phyloP scores from a whole-genome alignment of 495 filamentous ascomycete species.

The Cryomyces minteri region DNA sequence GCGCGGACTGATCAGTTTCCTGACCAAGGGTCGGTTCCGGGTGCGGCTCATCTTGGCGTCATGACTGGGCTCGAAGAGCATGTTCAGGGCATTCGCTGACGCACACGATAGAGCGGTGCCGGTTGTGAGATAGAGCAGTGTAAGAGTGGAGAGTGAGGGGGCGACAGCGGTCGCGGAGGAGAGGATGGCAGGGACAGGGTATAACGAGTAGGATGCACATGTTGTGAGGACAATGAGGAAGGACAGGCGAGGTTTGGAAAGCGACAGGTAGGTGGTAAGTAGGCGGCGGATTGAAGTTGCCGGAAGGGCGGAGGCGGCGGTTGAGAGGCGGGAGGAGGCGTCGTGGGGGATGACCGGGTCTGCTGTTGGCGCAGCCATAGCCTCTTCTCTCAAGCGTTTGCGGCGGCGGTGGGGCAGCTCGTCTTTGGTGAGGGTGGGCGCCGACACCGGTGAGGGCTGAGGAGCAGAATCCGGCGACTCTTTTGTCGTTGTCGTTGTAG shows the following conservation, averaged over 20 bases:
- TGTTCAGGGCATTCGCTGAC: conserved; percentile 87
- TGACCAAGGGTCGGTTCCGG: conserved; percentile 72
- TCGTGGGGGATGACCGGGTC: conserved; percentile 45
- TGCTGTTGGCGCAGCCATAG: neutral
- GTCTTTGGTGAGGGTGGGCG: conserved; percentile 1
- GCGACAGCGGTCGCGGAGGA: conserved; percentile 50
- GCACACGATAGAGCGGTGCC: conserved; percentile 76
- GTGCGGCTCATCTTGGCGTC: conserved; percentile 89
- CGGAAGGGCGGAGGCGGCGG: conserved; percentile 47
- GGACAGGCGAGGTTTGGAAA: conserved; percentile 86
- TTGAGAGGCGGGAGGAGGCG: conserved; percentile 65
- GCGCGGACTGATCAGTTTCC: conserved; percentile 55
- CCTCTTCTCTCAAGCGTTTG: conserved; percentile 12
- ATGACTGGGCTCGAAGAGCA: conserved; percentile 82
- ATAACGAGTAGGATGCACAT: conserved; percentile 81
- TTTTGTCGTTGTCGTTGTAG: neutral
- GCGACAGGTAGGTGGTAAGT: conserved; percentile 70
- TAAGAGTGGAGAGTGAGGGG: conserved; percentile 75
- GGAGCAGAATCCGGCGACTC: neutral
- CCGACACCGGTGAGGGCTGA: neutral
- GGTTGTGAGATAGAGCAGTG: conserved; percentile 76
- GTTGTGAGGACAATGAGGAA: conserved; percentile 83
- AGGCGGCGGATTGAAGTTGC: conserved; percentile 51
- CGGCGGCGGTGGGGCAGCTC: conserved; percentile 20
- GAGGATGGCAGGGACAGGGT: conserved; percentile 65